Conservation (phyloP, 2,329 filamentous ascomycete species). For the Allantophomopsis cytisporea region DNA sequence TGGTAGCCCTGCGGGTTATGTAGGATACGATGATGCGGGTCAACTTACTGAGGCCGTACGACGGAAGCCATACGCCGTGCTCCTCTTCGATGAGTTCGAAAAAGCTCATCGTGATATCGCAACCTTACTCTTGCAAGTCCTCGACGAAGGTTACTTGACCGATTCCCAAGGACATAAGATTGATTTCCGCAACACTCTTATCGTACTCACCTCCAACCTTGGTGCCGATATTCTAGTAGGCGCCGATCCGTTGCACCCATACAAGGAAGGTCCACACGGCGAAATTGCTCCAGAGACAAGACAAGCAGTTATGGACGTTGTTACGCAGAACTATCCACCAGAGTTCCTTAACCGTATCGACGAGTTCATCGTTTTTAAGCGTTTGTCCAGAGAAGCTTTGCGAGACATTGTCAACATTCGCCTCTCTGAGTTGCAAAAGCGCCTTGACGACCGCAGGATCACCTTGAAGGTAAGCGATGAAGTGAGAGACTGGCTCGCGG, state of each 20-base stretch:
- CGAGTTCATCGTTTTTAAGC: conserved; percentile 92
- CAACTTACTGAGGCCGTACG: conserved; percentile 92
- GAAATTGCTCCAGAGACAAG: conserved; percentile 64
- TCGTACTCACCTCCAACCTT: conserved; percentile 90
- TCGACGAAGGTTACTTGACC: conserved; percentile 92
- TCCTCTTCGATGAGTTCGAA: conserved; percentile 95
- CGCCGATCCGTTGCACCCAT: conserved; percentile 49
- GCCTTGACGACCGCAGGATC: conserved; percentile 79
- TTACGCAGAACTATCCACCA: conserved; percentile 62
- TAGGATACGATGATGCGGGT: conserved; percentile 92
- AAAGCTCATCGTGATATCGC: conserved; percentile 95
- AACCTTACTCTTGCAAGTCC: conserved; percentile 78
- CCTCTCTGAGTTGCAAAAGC: conserved; percentile 66
- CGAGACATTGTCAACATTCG: conserved; percentile 91
- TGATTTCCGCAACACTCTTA: conserved; percentile 92
- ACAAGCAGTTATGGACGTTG: conserved; percentile 77
- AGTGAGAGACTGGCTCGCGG: conserved; percentile 76
- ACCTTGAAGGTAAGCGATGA: conserved; percentile 54
- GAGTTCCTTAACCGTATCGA: conserved; percentile 96
- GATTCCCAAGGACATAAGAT: conserved; percentile 94
- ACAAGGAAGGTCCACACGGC: conserved; percentile 47
- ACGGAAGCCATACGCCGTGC: conserved; percentile 86
- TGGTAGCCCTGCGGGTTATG: conserved; percentile 84
- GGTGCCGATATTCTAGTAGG: conserved; percentile 85
- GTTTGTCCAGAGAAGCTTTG: conserved; percentile 64